phyloP scores from a whole-genome alignment of 306 rosid species.

The Alnus rubra region DNA sequence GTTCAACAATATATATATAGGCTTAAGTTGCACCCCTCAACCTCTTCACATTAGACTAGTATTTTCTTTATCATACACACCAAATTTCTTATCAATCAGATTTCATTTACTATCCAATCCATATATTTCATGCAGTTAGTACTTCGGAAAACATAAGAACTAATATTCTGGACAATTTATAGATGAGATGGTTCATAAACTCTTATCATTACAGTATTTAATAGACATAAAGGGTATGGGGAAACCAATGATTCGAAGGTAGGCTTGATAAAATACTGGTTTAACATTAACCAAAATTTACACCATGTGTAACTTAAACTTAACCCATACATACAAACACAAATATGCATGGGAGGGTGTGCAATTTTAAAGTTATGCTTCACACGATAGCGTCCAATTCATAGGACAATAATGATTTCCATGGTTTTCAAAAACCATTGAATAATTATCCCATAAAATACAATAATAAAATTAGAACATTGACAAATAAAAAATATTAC shows the following conservation, averaged over 20 bases:
- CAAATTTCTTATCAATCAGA: too few species aligned
- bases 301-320: not conserved
- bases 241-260: not conserved
- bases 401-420: not conserved
- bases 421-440: not conserved
- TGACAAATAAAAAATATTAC: not conserved
- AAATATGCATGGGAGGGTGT: not conserved
- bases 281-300: not conserved
- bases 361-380: not conserved
- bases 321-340: too few species aligned
- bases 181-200: not conserved
- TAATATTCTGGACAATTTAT: too few species aligned
- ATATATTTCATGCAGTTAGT: not conserved
- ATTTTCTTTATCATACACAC: too few species aligned
- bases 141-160: too few species aligned
- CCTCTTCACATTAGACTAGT: not conserved
- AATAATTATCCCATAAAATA: not conserved
- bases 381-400: slow-evolving; percentile 7
- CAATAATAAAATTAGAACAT: not conserved
- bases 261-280: not conserved
- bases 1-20: not conserved
- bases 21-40: not conserved
- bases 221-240: not conserved
- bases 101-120: not conserved
- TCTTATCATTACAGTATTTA: not conserved